Evolutionary conservation across 495 filamentous ascomycete species (phyloP), one percentile per base, ranked within the genome.

Genomic region (Apodospora peruviana): DNA sequence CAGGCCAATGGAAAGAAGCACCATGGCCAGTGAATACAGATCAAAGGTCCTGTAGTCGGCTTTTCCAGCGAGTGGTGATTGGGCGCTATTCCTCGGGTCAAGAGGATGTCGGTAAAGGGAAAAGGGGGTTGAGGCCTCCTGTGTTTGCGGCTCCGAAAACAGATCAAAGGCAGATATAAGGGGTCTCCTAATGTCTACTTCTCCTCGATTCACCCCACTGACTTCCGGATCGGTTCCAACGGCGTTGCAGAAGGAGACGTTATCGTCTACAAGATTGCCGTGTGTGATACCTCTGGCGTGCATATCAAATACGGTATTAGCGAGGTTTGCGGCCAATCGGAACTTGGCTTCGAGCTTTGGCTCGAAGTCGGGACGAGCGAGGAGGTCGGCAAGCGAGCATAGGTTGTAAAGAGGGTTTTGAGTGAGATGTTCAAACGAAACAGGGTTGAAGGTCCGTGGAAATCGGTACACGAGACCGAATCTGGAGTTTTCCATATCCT

Each of bases 381-480:
- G 67, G 17, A 79, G 65, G 45, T 76, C 70, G 29, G 66, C 64
- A 11, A 77, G 56, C 0, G 75, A 66, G 48, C 71, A 74, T 17
- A 80, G 64, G 54, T 72, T 74, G 47, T 77, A 77, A 2, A 70
- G 57, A 18, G 78, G 70, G 35, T 74, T 69, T 40, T 72, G 70
- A 5, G 69, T 74, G 18, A 68, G 51, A 14, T 65, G 65, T 9
- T 78, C 73, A 40, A 82, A 78, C 29, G 82, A 75, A 18, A 85
- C 68, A 17, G 76, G 74, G 45, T 79, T 75, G 60, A 81, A 77
- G 38, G 70, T 78, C 7, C 79, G 72, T 0, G 90, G 90, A 58
- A 95, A 83, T 45, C 88, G 82, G 57, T 90, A 96, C 42, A 96
- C 78, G 40, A 96, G 75, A 19, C 87, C 90, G 61, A 88, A 84